phyloP scores from a whole-genome alignment of 352 stramenopile genomes.

The Pythium scleroteichum region DNA sequence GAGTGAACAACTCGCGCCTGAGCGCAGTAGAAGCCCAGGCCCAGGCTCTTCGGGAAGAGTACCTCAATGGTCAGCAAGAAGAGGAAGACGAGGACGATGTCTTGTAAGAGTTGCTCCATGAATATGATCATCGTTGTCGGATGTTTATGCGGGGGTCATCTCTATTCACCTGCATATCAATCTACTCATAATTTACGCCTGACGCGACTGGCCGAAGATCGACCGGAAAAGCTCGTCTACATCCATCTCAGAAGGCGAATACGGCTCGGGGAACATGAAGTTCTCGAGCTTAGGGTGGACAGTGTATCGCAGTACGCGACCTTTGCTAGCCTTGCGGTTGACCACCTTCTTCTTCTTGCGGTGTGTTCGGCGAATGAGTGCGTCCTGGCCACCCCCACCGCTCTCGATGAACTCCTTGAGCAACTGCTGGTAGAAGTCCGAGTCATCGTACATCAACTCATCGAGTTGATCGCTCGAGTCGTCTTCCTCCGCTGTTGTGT shows the following conservation, averaged over 20 bases:
- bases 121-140: neutral
- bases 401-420: slow-evolving; percentile 89
- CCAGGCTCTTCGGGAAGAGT: slow-evolving; percentile 57
- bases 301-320: slow-evolving; percentile 78
- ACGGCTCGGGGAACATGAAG: slow-evolving; percentile 89
- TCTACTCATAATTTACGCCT: slow-evolving; percentile 31
- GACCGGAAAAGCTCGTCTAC: slow-evolving; percentile 85
- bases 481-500: slow-evolving; percentile 41
- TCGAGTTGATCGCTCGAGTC: slow-evolving; percentile 55
- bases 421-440: slow-evolving; percentile 88
- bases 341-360: slow-evolving; percentile 87
- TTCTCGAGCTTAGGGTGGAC: slow-evolving; percentile 89
- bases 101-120: slow-evolving; percentile 42
- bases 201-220: slow-evolving; percentile 70
- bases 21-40: slow-evolving; percentile 41
- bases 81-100: slow-evolving; percentile 89
- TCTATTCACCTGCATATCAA: slow-evolving; percentile 21
- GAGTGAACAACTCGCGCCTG: slow-evolving; percentile 54
- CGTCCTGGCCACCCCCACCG: slow-evolving; percentile 53
- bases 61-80: slow-evolving; percentile 58
- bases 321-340: slow-evolving; percentile 89
- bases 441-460: slow-evolving; percentile 87
- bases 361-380: slow-evolving; percentile 55
- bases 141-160: too few species aligned
- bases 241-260: slow-evolving; percentile 74